phyloP scores from a whole-genome alignment of 768 basidiomycete species.

The Royoungia palumana region DNA sequence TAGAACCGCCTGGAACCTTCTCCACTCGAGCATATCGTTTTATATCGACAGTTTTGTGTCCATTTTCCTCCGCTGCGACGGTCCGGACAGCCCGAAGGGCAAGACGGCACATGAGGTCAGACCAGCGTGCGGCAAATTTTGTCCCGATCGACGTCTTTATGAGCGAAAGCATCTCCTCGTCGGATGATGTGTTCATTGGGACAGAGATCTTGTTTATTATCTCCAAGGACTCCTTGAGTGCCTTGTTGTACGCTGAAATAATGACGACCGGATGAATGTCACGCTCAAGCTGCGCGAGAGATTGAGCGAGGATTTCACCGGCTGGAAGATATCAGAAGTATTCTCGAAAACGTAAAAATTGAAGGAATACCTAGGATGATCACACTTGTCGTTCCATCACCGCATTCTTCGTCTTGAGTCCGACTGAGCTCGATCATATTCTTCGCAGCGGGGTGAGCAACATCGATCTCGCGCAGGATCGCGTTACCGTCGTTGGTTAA shows the following conservation, averaged over 20 bases:
- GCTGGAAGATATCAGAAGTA: constrained; percentile 40
- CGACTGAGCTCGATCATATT: constrained; percentile 99
- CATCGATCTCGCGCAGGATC: constrained; percentile 96
- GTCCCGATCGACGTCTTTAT: constrained; percentile 99
- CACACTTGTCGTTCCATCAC: constrained; percentile 97
- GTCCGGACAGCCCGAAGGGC: constrained; percentile 90
- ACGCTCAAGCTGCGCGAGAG: constrained; percentile 87
- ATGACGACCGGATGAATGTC: constrained; percentile 99
- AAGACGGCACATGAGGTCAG: constrained; percentile 94
- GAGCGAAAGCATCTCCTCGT: constrained; percentile 89
- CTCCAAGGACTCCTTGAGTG: constrained; percentile 85
- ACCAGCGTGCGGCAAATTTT: constrained; percentile 96
- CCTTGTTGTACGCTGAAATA: constrained; percentile 97
- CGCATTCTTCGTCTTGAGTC: constrained; percentile 98
- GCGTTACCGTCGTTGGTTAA: constrained; percentile 99
- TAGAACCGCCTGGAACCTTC: constrained; percentile 96
- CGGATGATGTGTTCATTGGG: constrained; percentile 83
- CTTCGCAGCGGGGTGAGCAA: constrained; percentile 98
- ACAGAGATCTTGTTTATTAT: constrained; percentile 86
- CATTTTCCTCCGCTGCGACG: constrained; percentile 73
- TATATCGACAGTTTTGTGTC: constrained; percentile 89
- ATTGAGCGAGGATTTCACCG: constrained; percentile 96
- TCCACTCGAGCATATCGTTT: constrained; percentile 98
- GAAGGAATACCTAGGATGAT: constrained; percentile 82
- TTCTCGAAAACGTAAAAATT: neutral